A percentile compares a stretch with the other conserved stretches of the same genome.
Conservation (phyloP, 176 grass and related monocot species). For the Oryza coarctata region DNA sequence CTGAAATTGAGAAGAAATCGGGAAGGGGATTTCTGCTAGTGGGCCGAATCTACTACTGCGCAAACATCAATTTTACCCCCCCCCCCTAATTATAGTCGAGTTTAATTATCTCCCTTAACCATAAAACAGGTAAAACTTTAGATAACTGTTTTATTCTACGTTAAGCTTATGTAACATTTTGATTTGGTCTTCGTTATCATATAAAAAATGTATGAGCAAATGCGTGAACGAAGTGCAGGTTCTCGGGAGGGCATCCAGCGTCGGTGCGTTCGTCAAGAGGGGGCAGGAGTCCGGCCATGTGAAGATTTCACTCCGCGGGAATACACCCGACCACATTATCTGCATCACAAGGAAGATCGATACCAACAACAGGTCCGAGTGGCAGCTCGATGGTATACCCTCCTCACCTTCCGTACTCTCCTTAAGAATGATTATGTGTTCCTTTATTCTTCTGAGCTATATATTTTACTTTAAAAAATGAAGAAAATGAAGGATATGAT, state of each 20-base stretch:
- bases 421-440: background rate
- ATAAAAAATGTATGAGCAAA: background rate
- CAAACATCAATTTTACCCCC: no score
- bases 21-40: no score
- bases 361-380: slow-evolving; percentile 81
- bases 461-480: background rate
- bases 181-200: no score
- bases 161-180: no score
- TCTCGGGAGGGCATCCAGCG: slow-evolving; percentile 75
- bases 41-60: no score
- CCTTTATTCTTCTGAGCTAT: background rate
- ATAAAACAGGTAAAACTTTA: no score
- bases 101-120: no score
- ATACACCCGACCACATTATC: slow-evolving; percentile 49
- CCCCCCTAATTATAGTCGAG: no score
- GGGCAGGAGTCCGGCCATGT: slow-evolving; percentile 73
- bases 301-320: slow-evolving; percentile 69
- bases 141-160: no score
- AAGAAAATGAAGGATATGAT: background rate
- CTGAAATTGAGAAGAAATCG: no score
- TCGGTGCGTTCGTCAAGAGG: slow-evolving; percentile 79
- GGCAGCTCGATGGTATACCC: slow-evolving; percentile 66
- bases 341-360: slow-evolving; percentile 76
- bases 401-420: background rate
- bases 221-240: slow-evolving; percentile 42